Evolutionary conservation across 805 yeast genomes (phyloP).

Genomic region (Wickerhamomyces sydowiorum): DNA sequence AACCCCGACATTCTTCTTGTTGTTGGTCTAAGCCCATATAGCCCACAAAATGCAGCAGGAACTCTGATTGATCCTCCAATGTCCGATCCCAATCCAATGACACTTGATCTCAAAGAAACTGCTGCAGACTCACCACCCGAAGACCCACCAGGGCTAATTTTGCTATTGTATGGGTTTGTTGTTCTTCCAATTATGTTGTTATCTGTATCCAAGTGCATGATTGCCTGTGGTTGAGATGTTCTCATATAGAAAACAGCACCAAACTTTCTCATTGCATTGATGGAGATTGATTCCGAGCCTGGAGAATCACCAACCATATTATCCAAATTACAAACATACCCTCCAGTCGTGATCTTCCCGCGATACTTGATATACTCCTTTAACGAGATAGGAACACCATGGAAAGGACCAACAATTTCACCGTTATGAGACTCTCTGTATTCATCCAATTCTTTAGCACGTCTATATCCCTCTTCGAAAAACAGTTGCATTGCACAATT

Average conservation of each 20-base stretch:
- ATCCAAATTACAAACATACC: constrained; percentile 50
- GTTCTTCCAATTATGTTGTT: constrained; percentile 57
- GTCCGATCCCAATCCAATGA: constrained; percentile 63
- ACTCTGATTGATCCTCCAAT: constrained; percentile 68
- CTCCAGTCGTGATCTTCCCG: constrained; percentile 53
- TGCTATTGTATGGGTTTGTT: constrained; percentile 51
- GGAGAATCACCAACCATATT: constrained; percentile 30
- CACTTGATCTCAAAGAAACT: constrained; percentile 51
- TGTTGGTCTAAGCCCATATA: constrained; percentile 58
- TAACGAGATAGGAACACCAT: constrained; percentile 63
- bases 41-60: constrained; percentile 62
- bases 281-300: constrained; percentile 41
- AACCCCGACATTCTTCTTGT: constrained; percentile 37
- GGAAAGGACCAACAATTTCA: constrained; percentile 57
- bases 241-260: constrained; percentile 57
- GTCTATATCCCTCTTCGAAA: constrained; percentile 50
- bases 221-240: constrained; percentile 63
- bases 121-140: constrained; percentile 71
- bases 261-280: constrained; percentile 30
- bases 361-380: constrained; percentile 59
- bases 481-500: constrained; percentile 35
- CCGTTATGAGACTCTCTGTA: constrained; percentile 34
- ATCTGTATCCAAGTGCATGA: constrained; percentile 65
- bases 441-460: constrained; percentile 53
- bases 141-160: constrained; percentile 61